Evolutionary conservation across 169 alveolate species (phyloP).

Genomic region (Ichthyophthirius multifiliis): DNA sequence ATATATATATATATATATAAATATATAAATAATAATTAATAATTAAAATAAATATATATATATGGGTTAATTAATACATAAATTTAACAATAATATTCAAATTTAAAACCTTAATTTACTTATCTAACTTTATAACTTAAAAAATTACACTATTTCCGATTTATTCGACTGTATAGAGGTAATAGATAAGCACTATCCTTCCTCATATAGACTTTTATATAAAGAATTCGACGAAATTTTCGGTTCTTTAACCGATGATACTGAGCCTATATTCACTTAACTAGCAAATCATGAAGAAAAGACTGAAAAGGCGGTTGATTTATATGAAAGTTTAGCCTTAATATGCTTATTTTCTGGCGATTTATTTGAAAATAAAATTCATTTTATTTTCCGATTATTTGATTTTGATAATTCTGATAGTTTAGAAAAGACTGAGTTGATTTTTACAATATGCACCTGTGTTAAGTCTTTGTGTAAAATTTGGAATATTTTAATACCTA

Average conservation of each 20-base stretch:
- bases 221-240: slow-evolving; percentile 31
- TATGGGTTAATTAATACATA: too few species aligned
- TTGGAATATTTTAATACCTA: slow-evolving; percentile 17
- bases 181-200: slow-evolving; percentile 22
- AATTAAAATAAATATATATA: too few species aligned
- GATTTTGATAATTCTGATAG: slow-evolving; percentile 37
- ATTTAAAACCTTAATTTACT: too few species aligned
- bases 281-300: slow-evolving; percentile 15
- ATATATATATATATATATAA: too few species aligned
- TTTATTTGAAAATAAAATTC: slow-evolving; percentile 19
- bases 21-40: too few species aligned
- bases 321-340: slow-evolving; percentile 30
- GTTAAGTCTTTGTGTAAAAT: slow-evolving; percentile 27
- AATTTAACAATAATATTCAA: too few species aligned
- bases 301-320: slow-evolving; percentile 10
- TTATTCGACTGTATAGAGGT: slow-evolving; percentile 29
- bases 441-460: slow-evolving; percentile 15
- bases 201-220: not conserved
- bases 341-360: slow-evolving; percentile 40
- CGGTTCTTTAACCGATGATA: slow-evolving; percentile 17
- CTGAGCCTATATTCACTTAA: not conserved
- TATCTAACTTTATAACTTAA: too few species aligned
- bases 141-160: slow-evolving; percentile 9
- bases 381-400: slow-evolving; percentile 26
- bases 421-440: slow-evolving; percentile 17